Percentiles rank a stretch among this genome's conserved stretches.
Conservation (phyloP, 139 green algal species). For the Desmodesmus armatus region DNA sequence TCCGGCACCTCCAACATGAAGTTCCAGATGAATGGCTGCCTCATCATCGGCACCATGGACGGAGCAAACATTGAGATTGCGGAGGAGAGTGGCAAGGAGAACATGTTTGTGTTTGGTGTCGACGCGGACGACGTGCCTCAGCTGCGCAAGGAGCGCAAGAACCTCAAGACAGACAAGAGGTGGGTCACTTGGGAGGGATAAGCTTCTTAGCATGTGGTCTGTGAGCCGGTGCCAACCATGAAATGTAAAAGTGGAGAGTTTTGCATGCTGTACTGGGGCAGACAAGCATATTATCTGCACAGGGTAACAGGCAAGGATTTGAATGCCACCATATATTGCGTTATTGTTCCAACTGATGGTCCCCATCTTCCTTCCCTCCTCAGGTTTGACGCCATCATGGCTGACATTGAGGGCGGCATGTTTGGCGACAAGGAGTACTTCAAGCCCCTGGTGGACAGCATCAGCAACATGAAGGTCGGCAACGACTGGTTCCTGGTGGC, state of each 20-base stretch:
- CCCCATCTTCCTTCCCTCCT: not conserved
- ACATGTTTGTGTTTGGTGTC: slow-evolving; percentile 94
- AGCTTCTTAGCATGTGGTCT: no score
- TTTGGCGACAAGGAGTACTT: slow-evolving; percentile 96
- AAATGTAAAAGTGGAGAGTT: not conserved
- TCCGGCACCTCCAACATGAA: slow-evolving; percentile 99
- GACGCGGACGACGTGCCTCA: slow-evolving; percentile 69
- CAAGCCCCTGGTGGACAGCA: slow-evolving; percentile 89
- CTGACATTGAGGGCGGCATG: slow-evolving; percentile 78
- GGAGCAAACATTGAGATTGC: slow-evolving; percentile 99
- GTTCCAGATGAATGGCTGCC: slow-evolving; percentile 98
- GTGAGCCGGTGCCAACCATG: not conserved
- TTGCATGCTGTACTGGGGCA: no score
- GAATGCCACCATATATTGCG: not conserved
- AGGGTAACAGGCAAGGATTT: not conserved
- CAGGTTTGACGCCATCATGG: slow-evolving; percentile 72
- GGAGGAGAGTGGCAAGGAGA: slow-evolving; percentile 85
- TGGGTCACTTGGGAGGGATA: no score
- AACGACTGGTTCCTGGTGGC: slow-evolving; percentile 98
- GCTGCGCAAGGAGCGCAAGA: slow-evolving; percentile 83
- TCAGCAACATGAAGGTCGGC: slow-evolving; percentile 89
- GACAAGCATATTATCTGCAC: not conserved
- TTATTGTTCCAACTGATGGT: not conserved
- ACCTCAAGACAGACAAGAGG: slow-evolving; percentile 83
- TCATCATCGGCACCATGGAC: slow-evolving; percentile 99